These are phyloP conservation scores for Ophidiomyces ophidiicola DNA, from an alignment of 2,329 filamentous ascomycete species.

Conservation along the genomic window DNA sequence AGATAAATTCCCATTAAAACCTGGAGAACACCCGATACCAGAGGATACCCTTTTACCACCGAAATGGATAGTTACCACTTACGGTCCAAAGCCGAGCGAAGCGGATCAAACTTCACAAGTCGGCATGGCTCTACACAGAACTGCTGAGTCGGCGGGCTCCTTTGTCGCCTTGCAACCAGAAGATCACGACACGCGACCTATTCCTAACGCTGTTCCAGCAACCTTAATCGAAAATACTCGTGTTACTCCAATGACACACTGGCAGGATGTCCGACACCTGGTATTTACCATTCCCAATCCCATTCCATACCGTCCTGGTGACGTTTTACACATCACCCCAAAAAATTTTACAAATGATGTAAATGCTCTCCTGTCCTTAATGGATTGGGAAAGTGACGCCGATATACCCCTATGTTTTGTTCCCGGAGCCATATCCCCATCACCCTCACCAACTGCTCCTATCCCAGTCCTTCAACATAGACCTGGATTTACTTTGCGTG, in stretches of 20 bases:
- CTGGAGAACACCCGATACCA: constrained; percentile 56
- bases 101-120: not conserved
- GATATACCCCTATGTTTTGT: constrained; percentile 53
- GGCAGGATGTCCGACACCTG: constrained; percentile 88
- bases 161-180: constrained; percentile 4
- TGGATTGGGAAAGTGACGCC: constrained; percentile 64
- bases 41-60: constrained; percentile 63
- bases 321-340: constrained; percentile 69
- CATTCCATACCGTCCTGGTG: constrained; percentile 54
- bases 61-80: constrained; percentile 48
- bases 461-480: constrained; percentile 28
- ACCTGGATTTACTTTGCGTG: constrained; percentile 51
- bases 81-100: not conserved
- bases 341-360: constrained; percentile 79
- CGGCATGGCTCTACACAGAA: not conserved
- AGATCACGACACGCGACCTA: constrained; percentile 40
- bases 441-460: constrained; percentile 20
- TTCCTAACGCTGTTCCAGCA: constrained; percentile 47
- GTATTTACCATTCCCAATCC: constrained; percentile 40
- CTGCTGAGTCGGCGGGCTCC: not conserved
- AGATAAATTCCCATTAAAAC: constrained; percentile 55
- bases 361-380: constrained; percentile 61
- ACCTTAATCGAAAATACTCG: constrained; percentile 54
- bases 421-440: constrained; percentile 19
- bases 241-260: constrained; percentile 64